Evolutionary conservation across 2,329 filamentous ascomycete genomes (phyloP), one percentile per base, ranked within the genome.

Genomic region (Fusarium agapanthi): DNA sequence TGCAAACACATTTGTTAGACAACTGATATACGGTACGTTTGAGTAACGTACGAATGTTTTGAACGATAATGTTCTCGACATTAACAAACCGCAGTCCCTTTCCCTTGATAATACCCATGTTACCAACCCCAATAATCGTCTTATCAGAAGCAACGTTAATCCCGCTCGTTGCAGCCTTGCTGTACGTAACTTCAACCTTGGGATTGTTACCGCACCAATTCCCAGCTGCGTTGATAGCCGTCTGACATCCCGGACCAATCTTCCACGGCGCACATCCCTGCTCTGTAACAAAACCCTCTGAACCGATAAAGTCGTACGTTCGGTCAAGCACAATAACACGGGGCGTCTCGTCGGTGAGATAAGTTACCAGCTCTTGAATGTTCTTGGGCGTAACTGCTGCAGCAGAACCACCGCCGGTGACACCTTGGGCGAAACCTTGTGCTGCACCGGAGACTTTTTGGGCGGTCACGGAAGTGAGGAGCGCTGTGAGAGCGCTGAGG

Each of bases 101-200:
- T 54, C 84, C 83, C 30, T 80, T 81, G 56, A 85, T 79, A 7
- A 84, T 76, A 40, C 80, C 83, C 38, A 77, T 79, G 51, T 71
- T 79, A 7, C 82, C 83, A 30, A 79, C 76, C 8, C 83, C 83
- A 30, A 85, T 69, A 51, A 84, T 78, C 3, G 80, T 81, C 75
- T 85, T 85, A 74, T 85, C 80, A 58, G 79, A 81, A 22, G 74
- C 79, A 10, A 85, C 81, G 7, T 66, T 57, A 6, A 72, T 72
- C 6, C 58, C 48, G 6, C 30, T 37, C 2, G 47, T 69, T 5
- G 56, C 65, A 28, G 69, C 70, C 44, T 72, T 69, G 10, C 47
- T 44, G 3, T 68, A 73, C 2, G 57, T 61, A 28, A 66, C 65
- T 16, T 69, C 59, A 6, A 55, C 61, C 7, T 44, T 32, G 2